Conservation (phyloP, 2,329 filamentous ascomycete genomes). For the Curvularia eragrostidis region DNA sequence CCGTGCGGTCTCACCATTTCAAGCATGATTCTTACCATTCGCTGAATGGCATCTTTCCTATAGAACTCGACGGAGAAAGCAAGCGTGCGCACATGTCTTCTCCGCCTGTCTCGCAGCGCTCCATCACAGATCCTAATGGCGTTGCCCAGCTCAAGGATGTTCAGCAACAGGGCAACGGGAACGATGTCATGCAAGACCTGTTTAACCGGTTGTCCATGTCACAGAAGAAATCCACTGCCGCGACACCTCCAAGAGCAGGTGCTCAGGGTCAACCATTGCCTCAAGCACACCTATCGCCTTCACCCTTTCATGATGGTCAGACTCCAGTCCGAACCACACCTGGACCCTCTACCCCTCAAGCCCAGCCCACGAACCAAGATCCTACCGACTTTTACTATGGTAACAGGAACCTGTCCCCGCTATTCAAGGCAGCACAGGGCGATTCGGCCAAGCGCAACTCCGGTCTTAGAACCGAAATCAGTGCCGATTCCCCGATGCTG, state of each 20-base stretch:
- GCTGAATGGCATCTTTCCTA: constrained; percentile 66
- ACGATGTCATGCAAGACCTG: constrained; percentile 55
- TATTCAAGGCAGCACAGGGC: constrained; percentile 57
- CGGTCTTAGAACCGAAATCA: constrained; percentile 53
- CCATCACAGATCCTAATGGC: constrained; percentile 42
- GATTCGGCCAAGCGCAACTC: constrained; percentile 53
- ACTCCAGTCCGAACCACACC: constrained; percentile 42
- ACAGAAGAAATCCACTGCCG: constrained; percentile 33
- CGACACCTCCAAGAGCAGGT: constrained; percentile 33
- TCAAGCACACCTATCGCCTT: constrained; percentile 46
- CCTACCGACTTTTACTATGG: constrained; percentile 48
- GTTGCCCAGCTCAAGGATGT: constrained; percentile 33
- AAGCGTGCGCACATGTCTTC: constrained; percentile 30
- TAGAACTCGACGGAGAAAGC: constrained; percentile 65
- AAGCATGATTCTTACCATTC: constrained; percentile 56
- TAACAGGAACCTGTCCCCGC: constrained; percentile 57
- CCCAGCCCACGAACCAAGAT: constrained; percentile 35
- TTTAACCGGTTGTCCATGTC: constrained; percentile 50
- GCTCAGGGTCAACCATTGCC: constrained; percentile 33
- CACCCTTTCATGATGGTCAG: constrained; percentile 48
- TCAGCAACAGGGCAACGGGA: constrained; percentile 51
- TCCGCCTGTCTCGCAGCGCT: constrained; percentile 34
- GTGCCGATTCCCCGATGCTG: constrained; percentile 40
- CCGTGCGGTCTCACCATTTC: constrained; percentile 41
- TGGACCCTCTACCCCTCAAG: constrained; percentile 45